Conservation (phyloP, 768 basidiomycete species). For the Holtermannia corniformis region DNA sequence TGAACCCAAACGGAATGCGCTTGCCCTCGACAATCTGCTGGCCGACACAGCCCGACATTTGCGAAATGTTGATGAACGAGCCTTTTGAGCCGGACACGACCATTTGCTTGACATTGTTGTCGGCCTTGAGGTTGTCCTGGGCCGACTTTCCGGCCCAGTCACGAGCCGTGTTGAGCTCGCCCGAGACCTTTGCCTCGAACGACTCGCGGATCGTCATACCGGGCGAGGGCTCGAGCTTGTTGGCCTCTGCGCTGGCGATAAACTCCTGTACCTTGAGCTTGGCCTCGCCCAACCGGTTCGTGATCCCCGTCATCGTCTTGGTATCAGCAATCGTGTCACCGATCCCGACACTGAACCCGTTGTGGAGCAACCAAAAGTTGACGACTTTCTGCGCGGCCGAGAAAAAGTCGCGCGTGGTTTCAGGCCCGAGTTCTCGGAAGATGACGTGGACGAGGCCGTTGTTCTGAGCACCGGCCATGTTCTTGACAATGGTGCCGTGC, state of each 20-base stretch:
- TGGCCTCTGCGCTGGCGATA: conserved; percentile 74
- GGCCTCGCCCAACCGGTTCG: conserved; percentile 65
- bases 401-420: conserved; percentile 79
- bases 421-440: conserved; percentile 94
- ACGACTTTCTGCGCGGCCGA: conserved; percentile 90
- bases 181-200: conserved; percentile 86
- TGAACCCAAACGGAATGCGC: conserved; percentile 96
- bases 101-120: conserved; percentile 99
- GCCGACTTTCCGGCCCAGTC: conserved; percentile 91
- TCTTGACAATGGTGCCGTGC: conserved; percentile 93
- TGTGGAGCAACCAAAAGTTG: conserved; percentile 98
- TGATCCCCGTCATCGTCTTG: conserved; percentile 78
- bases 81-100: conserved; percentile 98
- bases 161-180: conserved; percentile 85
- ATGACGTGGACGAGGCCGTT: conserved; percentile 93
- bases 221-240: conserved; percentile 76
- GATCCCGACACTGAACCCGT: conserved; percentile 97
- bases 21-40: conserved; percentile 97
- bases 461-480: conserved; percentile 85
- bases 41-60: conserved; percentile 99
- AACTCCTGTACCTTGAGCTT: conserved; percentile 70
- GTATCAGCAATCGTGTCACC: conserved; percentile 95
- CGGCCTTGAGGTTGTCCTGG: conserved; percentile 94
- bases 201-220: conserved; percentile 99
- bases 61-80: conserved; percentile 94